Evolutionary conservation across 1,139 yeast species (phyloP).

Genomic region (Hyphopichia khmerensis): DNA sequence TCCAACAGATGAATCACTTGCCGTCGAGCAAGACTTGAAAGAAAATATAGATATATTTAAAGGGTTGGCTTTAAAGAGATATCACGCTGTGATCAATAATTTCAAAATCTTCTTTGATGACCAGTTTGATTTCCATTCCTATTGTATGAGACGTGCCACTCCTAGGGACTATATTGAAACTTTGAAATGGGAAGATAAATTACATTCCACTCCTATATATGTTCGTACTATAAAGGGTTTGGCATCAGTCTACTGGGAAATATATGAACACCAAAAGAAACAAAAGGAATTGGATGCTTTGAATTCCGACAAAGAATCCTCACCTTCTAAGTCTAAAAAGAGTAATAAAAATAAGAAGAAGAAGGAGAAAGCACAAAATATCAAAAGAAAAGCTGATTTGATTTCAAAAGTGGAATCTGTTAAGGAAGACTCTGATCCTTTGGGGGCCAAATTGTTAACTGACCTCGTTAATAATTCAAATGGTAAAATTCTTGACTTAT

Average conservation of each 20-base stretch:
- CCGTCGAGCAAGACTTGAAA: constrained; percentile 28
- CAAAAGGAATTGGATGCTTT: constrained; percentile 5
- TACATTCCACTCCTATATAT: constrained; percentile 70
- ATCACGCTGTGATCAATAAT: constrained; percentile 60
- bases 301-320: constrained; percentile 12
- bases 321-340: constrained; percentile 16
- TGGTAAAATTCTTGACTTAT: constrained; percentile 28
- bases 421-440: constrained; percentile 48
- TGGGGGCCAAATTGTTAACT: constrained; percentile 42
- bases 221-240: constrained; percentile 70
- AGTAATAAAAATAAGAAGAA: constrained; percentile 27
- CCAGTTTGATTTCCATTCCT: constrained; percentile 92
- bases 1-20: constrained; percentile 9
- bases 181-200: constrained; percentile 75
- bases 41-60: constrained; percentile 44
- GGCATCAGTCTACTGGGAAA: constrained; percentile 53
- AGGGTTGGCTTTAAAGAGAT: constrained; percentile 83
- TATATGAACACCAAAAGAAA: constrained; percentile 28
- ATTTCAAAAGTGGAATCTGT: constrained; percentile 43
- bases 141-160: constrained; percentile 89
- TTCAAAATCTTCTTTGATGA: constrained; percentile 75
- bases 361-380: constrained; percentile 35
- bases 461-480: constrained; percentile 23
- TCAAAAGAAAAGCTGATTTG: constrained; percentile 38
- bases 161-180: constrained; percentile 77